A percentile compares a stretch with the other conserved stretches of the same genome.
Conservation (phyloP, 73 alveolate genomes). For the Paraurostyla sp. region DNA sequence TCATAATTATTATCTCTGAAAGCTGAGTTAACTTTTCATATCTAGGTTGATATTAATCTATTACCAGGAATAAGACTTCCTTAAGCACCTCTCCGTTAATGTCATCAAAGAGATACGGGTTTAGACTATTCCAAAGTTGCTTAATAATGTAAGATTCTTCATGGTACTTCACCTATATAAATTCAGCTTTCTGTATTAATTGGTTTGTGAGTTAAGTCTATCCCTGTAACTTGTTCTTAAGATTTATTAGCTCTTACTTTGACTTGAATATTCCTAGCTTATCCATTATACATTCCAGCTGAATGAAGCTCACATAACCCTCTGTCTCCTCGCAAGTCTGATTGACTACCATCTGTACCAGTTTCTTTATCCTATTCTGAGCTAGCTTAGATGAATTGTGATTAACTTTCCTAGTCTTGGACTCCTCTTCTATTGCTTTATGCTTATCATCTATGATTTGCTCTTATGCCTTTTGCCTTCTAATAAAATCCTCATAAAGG, state of each 20-base stretch:
- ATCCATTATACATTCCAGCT: not conserved
- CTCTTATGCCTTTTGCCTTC: not conserved
- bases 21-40: not conserved
- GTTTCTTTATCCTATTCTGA: slow-evolving; percentile 1
- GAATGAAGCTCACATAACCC: slow-evolving; percentile 14
- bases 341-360: not conserved
- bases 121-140: slow-evolving; percentile 43
- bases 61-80: not conserved
- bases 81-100: slow-evolving; percentile 32
- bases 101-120: slow-evolving; percentile 47
- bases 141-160: slow-evolving; percentile 25
- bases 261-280: slow-evolving; percentile 38
- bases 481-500: not conserved
- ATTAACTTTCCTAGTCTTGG: not conserved
- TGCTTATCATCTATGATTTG: not conserved
- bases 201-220: not conserved
- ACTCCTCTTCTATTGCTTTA: not conserved
- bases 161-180: not conserved
- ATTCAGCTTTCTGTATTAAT: not conserved
- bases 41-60: not conserved
- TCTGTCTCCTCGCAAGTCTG: not conserved
- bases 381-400: not conserved
- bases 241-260: not conserved
- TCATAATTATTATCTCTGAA: not conserved
- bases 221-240: not conserved